A percentile compares a stretch with the other conserved stretches of the same genome.
These are phyloP conservation scores for Capsicum rhomboideum DNA, from an alignment of 257 asterid species.

Conservation along the genomic window DNA sequence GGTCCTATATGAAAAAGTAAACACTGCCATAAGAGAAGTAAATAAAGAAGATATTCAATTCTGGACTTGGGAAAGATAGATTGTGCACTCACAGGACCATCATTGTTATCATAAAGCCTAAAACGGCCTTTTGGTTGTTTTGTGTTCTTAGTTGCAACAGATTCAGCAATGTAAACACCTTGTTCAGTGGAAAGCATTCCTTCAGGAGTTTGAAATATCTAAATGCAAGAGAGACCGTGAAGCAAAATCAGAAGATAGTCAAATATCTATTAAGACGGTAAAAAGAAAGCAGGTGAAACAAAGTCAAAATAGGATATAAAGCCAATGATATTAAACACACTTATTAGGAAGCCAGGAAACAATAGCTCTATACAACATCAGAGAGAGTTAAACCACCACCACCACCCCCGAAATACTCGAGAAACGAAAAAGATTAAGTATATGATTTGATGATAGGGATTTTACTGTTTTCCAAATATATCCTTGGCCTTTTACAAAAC, in stretches of 20 bases:
- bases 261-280: neutral
- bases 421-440: neutral
- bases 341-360: neutral
- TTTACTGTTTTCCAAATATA: neutral
- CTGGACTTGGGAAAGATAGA: neutral
- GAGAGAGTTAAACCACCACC: neutral
- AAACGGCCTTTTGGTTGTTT: slow-evolving; percentile 94
- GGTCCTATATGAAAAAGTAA: slow-evolving; percentile 49
- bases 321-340: neutral
- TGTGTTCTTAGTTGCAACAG: slow-evolving; percentile 61
- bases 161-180: slow-evolving; percentile 89
- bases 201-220: slow-evolving; percentile 87
- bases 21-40: neutral
- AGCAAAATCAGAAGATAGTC: neutral
- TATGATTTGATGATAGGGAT: neutral
- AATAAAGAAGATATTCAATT: neutral
- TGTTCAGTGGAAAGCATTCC: slow-evolving; percentile 87
- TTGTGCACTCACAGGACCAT: slow-evolving; percentile 28
- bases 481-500: neutral
- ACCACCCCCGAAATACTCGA: neutral
- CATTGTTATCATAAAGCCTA: slow-evolving; percentile 51
- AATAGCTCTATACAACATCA: neutral
- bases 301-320: neutral
- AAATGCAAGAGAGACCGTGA: slow-evolving; percentile 12
- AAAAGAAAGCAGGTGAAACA: neutral